phyloP scores from a whole-genome alignment of 2,329 filamentous ascomycete genomes.

The Fusarium siculi region DNA sequence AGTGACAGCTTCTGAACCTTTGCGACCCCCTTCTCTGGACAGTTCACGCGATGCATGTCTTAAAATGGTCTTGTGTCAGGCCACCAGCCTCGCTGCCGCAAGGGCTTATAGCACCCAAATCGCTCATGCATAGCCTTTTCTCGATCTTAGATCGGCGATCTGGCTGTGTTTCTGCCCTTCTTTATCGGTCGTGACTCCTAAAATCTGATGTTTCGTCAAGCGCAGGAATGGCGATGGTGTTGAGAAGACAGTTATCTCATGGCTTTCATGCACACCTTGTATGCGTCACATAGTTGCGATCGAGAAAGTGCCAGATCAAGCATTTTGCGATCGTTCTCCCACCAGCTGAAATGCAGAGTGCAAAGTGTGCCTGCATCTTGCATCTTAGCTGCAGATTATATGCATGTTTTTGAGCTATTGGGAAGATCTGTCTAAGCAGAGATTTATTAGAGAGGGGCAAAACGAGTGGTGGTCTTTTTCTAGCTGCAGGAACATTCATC shows the following conservation, averaged over 20 bases:
- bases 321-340: not conserved
- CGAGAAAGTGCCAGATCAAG: not conserved
- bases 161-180: not conserved
- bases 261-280: conserved; percentile 3
- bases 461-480: not conserved
- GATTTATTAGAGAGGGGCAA: not conserved
- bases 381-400: conserved; percentile 14
- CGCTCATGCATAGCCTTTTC: conserved; percentile 11
- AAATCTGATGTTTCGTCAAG: not conserved
- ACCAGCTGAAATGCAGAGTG: conserved; percentile 6
- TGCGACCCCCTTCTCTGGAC: conserved; percentile 16
- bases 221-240: conserved; percentile 28
- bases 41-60: conserved; percentile 26
- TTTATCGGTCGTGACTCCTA: conserved; percentile 21
- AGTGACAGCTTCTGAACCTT: conserved; percentile 5
- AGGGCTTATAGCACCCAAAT: conserved; percentile 10
- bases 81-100: conserved; percentile 5
- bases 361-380: conserved; percentile 8
- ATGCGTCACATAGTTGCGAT: conserved; percentile 16
- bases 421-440: not conserved
- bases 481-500: not conserved
- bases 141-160: conserved; percentile 21
- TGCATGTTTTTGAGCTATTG: conserved; percentile 6
- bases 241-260: conserved; percentile 3
- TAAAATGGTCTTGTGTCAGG: conserved; percentile 13